These are phyloP conservation scores for Decorospora gaudefroyi DNA, from an alignment of 2,329 filamentous ascomycete genomes.

Conservation along the genomic window DNA sequence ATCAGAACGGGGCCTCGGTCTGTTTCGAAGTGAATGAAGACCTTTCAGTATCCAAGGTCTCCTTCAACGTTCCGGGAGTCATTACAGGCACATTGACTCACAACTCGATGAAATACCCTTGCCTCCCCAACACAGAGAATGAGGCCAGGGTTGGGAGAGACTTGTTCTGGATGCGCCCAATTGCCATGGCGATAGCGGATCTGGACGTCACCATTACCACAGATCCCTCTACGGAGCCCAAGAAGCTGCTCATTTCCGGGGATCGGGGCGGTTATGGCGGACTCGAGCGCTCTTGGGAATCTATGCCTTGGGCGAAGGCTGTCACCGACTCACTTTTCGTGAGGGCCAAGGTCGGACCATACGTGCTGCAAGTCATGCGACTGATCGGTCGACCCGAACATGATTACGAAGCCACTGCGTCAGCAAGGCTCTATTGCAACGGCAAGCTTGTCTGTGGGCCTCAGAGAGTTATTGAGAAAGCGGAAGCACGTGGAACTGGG, in stretches of 20 bases:
- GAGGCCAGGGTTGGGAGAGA: constrained; percentile 3
- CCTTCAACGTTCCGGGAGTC: constrained; percentile 10
- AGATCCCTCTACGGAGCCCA: neutral
- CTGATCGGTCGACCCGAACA: constrained; percentile 7
- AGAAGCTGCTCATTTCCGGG: constrained; percentile 3
- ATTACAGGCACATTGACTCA: constrained; percentile 6
- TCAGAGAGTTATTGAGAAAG: constrained; percentile 6
- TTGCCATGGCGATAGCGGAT: constrained; percentile 5
- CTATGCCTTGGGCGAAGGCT: constrained; percentile 6
- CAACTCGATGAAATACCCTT: constrained; percentile 3
- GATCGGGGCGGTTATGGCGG: constrained; percentile 8
- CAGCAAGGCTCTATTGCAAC: constrained; percentile 6
- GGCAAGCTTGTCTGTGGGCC: constrained; percentile 5
- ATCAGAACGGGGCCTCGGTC: neutral
- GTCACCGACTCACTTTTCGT: constrained; percentile 10
- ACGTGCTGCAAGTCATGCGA: constrained; percentile 9
- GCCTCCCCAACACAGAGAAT: constrained; percentile 4
- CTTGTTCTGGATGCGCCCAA: constrained; percentile 9
- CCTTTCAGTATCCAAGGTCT: constrained; percentile 4
- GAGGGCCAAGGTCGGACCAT: constrained; percentile 8
- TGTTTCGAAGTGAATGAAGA: constrained; percentile 7
- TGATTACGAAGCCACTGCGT: constrained; percentile 1
- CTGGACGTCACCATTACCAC: constrained; percentile 2
- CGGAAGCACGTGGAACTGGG: neutral
- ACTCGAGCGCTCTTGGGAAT: constrained; percentile 7